A percentile compares a stretch with the other conserved stretches of the same genome.
These are phyloP conservation scores for Quercus robur DNA, from an alignment of 306 rosid genomes.

Conservation along the genomic window DNA sequence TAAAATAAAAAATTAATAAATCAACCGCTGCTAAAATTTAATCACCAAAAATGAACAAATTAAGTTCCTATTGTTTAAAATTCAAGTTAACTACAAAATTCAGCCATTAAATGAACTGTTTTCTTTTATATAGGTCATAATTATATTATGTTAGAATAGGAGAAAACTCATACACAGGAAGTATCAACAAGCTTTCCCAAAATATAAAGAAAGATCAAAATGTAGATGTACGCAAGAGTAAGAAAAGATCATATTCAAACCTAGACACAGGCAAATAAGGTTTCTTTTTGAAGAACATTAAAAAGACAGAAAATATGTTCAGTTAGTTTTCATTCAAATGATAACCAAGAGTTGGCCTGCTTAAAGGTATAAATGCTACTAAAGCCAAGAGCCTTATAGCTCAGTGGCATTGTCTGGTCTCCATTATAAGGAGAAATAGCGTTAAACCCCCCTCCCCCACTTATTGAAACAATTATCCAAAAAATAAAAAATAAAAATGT, in stretches of 20 bases:
- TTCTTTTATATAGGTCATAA: neutral
- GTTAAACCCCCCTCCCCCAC: no score
- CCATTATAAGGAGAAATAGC: no score
- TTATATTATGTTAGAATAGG: neutral
- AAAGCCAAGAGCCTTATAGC: neutral
- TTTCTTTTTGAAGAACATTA: neutral
- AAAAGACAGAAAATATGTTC: neutral
- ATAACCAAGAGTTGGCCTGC: neutral
- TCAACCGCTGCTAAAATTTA: constrained; percentile 69
- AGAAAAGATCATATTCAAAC: neutral
- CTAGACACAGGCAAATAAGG: neutral
- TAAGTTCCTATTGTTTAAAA: constrained; percentile 8
- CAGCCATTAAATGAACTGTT: neutral
- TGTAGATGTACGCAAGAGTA: neutral
- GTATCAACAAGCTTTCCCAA: neutral
- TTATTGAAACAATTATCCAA: no score
- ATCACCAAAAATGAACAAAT: constrained; percentile 29
- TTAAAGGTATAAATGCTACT: neutral
- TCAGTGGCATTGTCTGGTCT: no score
- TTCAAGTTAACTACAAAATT: constrained; percentile 8
- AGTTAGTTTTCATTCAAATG: neutral
- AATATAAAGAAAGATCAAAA: neutral
- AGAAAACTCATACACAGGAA: neutral
- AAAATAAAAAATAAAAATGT: neutral
- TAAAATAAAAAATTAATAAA: no score